Conservation (phyloP, 306 rosid species). For the Ammopiptanthus mongolicus region DNA sequence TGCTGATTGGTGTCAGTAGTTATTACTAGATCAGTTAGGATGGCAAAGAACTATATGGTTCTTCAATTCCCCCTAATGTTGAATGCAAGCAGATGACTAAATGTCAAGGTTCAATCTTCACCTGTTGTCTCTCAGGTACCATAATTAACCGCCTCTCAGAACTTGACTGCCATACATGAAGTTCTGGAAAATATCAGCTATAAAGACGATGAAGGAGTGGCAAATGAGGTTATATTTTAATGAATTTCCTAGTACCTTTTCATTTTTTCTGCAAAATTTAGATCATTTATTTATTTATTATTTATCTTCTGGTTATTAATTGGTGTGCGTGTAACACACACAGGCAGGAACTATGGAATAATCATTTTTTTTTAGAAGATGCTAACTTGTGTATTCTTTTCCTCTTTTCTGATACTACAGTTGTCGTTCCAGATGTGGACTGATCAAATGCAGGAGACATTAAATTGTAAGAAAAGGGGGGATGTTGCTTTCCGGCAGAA, state of each 20-base stretch:
- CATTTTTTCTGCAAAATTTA: neutral
- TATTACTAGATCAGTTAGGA: too few relatives aligned
- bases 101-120: too few relatives aligned
- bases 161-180: constrained; percentile 77
- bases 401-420: constrained; percentile 33
- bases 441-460: constrained; percentile 77
- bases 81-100: too few relatives aligned
- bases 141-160: too few relatives aligned
- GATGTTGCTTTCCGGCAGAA: constrained; percentile 62
- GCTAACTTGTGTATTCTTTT: constrained; percentile 18
- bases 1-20: too few relatives aligned
- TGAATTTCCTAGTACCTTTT: neutral
- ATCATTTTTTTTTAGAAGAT: neutral
- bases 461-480: constrained; percentile 69
- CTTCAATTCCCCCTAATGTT: too few relatives aligned
- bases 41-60: too few relatives aligned
- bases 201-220: constrained; percentile 74
- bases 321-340: neutral
- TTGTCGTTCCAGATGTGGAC: constrained; percentile 86
- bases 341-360: neutral
- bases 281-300: neutral
- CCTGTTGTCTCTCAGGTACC: too few relatives aligned
- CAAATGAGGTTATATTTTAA: constrained; percentile 52
- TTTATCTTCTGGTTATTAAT: neutral
- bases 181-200: constrained; percentile 63